phyloP scores from a whole-genome alignment of 129 eudicot genomes.

The carrot (Daucus carota) region DNA sequence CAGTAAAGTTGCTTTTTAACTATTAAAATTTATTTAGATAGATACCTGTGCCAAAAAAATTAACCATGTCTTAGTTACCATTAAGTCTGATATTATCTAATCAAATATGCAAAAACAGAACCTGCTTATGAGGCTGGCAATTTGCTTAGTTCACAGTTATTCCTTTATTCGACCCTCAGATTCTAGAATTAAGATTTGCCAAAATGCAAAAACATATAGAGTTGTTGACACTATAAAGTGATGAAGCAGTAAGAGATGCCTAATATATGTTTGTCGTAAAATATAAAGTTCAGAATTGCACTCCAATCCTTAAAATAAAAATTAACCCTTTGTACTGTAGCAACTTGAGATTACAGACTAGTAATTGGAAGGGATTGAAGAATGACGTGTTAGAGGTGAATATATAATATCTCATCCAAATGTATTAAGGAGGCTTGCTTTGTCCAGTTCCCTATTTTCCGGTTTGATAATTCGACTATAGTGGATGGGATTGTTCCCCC shows the following conservation, averaged over 20 bases:
- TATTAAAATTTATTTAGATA: neutral
- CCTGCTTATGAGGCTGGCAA: neutral
- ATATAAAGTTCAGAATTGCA: neutral
- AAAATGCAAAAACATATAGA: neutral
- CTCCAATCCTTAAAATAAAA: neutral
- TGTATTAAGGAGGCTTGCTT: no score
- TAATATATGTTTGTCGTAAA: no score
- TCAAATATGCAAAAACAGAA: neutral
- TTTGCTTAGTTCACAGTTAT: neutral
- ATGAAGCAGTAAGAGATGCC: neutral
- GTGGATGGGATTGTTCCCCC: no score
- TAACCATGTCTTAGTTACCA: neutral
- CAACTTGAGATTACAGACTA: neutral
- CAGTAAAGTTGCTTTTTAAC: neutral
- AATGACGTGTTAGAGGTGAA: no score
- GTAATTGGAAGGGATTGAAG: neutral
- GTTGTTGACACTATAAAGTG: neutral
- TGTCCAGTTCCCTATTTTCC: no score
- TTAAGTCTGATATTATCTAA: neutral
- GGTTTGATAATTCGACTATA: no score
- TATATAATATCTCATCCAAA: no score
- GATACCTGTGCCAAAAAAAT: neutral
- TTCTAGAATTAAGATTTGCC: neutral
- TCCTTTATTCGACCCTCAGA: neutral
- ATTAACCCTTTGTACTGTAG: no score